Conservation (phyloP, 441 rosid genomes). For the Erodium texanum region DNA sequence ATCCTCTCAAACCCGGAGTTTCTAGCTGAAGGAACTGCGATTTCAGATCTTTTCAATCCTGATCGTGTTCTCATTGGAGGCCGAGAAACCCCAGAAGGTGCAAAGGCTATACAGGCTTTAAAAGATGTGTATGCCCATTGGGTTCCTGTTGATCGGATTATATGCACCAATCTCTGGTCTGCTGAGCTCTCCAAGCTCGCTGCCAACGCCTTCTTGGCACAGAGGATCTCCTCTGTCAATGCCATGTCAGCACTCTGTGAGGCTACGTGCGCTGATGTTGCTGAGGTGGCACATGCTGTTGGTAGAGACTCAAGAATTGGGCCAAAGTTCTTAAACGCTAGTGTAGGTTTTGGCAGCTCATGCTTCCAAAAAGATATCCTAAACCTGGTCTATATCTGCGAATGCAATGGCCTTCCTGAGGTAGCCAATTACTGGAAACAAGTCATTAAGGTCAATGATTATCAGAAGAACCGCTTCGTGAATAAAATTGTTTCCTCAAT, state of each 20-base stretch:
- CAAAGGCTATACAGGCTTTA: constrained; percentile 63
- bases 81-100: constrained; percentile 85
- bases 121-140: constrained; percentile 81
- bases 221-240: constrained; percentile 89
- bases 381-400: constrained; percentile 82
- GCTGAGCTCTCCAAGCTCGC: constrained; percentile 96
- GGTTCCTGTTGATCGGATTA: constrained; percentile 77
- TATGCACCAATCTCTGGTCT: constrained; percentile 89
- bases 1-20: constrained; percentile 96
- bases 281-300: constrained; percentile 65
- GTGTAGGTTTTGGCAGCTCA: constrained; percentile 93
- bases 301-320: constrained; percentile 85
- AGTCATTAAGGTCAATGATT: constrained; percentile 89
- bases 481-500: constrained; percentile 85
- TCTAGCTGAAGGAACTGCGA: constrained; percentile 96
- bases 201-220: constrained; percentile 91
- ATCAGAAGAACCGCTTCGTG: constrained; percentile 78
- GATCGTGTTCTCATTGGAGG: constrained; percentile 97
- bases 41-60: constrained; percentile 61
- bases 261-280: constrained; percentile 84
- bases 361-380: constrained; percentile 92
- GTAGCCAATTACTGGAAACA: constrained; percentile 94
- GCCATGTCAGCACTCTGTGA: constrained; percentile 97
- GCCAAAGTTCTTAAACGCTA: constrained; percentile 74
- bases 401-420: constrained; percentile 90